Base-by-base conservation (phyloP, 495 filamentous ascomycete species). In the Lasiosphaeriaceae sp. region DNA sequence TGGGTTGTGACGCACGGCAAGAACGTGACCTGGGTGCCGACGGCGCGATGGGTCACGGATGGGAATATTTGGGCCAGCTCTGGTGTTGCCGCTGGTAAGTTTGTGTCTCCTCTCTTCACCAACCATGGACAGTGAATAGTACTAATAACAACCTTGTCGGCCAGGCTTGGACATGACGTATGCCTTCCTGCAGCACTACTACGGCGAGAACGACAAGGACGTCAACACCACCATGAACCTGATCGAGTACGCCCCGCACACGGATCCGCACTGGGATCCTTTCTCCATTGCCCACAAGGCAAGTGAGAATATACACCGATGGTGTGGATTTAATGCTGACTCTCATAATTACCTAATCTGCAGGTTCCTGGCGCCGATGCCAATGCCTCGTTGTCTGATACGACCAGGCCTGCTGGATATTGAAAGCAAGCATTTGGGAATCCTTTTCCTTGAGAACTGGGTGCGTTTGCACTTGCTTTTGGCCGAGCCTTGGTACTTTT, bases 121-220 rank as follows among this genome's bases (percentile, higher is more conserved):
- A 51, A 89, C 86, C 86, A 80, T 84, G 1, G 60, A 66, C 3
- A 83, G 87, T 69, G 86, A 84, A n/a, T 85, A 86, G 74, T 73
- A 1, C 80, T 82, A 1, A 86, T 55, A 2, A 69, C 87, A 37
- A 8, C 34, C 9, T 8, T 14, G 1, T 9, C 2, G 0, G 79
- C 74, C 83, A n/a, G 86, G 86, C 0, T 84, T 87, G n/a, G 87
- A 90, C 74, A 74, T 80, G 39, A 81, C 75, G 49, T 74, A 75
- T 59, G 82, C 83, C 1, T 85, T 77, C 59, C 62, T 85, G 14
- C 68, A 46, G 20, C 60, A 71, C 16, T 58, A 77, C 22, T 83
- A 70, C 64, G 78, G 80, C 47, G 65, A 62, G 37, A 62, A 64
- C 5, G 54, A 61, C 22, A 45, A 41, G 16, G 58, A 63, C 21